Evolutionary conservation across 371 early-diverging fungal genomes (phyloP), one percentile per base, ranked within the genome.

Genomic region (Catenaria anguillulae): DNA sequence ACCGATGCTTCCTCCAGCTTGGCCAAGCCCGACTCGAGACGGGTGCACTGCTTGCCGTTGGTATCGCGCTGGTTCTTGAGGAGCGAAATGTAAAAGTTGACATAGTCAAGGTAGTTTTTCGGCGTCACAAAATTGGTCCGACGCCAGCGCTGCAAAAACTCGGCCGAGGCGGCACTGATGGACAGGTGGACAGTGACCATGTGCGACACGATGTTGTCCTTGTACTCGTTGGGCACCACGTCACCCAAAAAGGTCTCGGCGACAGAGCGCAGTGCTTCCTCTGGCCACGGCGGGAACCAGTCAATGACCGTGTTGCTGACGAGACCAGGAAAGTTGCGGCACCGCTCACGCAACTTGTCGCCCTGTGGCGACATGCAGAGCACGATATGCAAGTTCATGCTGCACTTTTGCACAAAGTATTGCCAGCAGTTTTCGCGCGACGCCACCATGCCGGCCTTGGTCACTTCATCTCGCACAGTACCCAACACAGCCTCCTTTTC

Each of bases 221-320:
- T 69, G 56, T 72, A 68, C 48, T 77, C 77, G 15, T 62, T n/a
- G 10, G 74, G 69, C n/a, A 80, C 70, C 8, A 68, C 55, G 17
- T 72, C 75, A 46, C 55, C 61, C 17, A 80, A 60, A 64, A 79
- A 79, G 0, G 79, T 77, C 35, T 77, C 73, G 21, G 81, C 78
- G 12, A 80, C 81, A 1, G 81, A 75, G 29, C 71, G 75, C 48
- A 80, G 68, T 13, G 81, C 81, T 62, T 80, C 76, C 61, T 80
- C 78, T 8, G 81, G 81, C 81, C 81, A 80, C 15, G 81, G 79
- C 8, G 77, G 79, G 66, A 80, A 79, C 79, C 79, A 80, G 62
- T 80, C 78, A 46, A 80, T 76, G 64, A 80, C 74, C 21, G 81
- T 80, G 64, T 77, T 77, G 67, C 78, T 80, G 43, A 80, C 79